phyloP scores from a whole-genome alignment of 129 eudicot species.

The Glebionis coronaria region DNA sequence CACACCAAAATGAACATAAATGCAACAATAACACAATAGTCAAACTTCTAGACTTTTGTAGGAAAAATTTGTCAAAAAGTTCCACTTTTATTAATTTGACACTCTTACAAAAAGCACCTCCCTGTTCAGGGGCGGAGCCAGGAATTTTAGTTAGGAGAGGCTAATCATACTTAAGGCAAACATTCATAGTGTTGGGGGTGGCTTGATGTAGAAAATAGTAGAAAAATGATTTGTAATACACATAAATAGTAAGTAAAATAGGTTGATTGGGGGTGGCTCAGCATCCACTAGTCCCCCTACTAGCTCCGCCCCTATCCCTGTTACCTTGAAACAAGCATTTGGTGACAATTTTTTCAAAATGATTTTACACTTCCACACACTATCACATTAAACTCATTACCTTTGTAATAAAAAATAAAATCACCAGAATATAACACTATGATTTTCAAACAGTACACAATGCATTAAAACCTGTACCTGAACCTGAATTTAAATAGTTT shows the following conservation, averaged over 20 bases:
- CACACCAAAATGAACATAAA: slow-evolving; percentile 23
- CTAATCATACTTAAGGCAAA: no score
- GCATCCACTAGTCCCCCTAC: no score
- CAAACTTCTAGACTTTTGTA: slow-evolving; percentile 17
- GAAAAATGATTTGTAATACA: no score
- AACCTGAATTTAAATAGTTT: slow-evolving; percentile 12
- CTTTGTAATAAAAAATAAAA: slow-evolving; percentile 20
- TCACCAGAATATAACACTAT: not conserved
- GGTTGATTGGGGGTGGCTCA: no score
- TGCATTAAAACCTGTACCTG: slow-evolving; percentile 19
- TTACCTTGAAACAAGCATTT: slow-evolving; percentile 26
- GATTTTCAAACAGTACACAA: not conserved
- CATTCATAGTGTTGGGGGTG: no score
- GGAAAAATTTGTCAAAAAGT: slow-evolving; percentile 21
- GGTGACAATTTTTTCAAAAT: slow-evolving; percentile 7
- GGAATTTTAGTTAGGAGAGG: no score
- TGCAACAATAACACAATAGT: slow-evolving; percentile 18
- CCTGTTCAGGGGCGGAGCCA: no score
- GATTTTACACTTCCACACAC: slow-evolving; percentile 27
- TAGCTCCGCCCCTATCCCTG: no score
- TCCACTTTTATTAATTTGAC: slow-evolving; percentile 26
- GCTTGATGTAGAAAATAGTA: no score
- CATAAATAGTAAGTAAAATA: no score
- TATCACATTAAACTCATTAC: slow-evolving; percentile 20
- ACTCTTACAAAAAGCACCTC: slow-evolving; percentile 19